Conservation (phyloP, 441 rosid species). For the Gossypium schwendimanii region DNA sequence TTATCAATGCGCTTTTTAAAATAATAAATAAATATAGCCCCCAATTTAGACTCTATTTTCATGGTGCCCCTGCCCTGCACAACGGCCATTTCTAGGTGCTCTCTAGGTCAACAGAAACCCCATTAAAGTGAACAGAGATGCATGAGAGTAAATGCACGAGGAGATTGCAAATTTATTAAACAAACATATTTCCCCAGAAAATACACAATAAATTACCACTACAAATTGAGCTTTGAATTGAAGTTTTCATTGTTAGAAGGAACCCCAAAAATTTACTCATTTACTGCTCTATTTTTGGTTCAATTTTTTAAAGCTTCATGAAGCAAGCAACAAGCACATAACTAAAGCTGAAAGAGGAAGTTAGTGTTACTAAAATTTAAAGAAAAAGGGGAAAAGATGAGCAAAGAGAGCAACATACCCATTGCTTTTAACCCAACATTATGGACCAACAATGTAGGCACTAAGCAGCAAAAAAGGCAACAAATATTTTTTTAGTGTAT, state of each 20-base stretch:
- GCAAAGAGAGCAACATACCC: not conserved
- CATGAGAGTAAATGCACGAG: not conserved
- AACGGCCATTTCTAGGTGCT: not conserved
- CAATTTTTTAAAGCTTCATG: not conserved
- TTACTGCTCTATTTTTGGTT: not conserved
- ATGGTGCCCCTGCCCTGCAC: not conserved
- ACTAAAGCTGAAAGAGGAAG: not conserved
- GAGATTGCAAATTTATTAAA: not conserved
- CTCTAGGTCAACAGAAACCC: not conserved
- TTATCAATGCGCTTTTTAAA: not conserved
- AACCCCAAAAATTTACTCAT: conserved; percentile 12
- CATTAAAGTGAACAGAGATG: not conserved
- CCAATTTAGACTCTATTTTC: not conserved
- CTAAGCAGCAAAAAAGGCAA: not conserved
- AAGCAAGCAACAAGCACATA: not conserved
- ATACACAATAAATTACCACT: conserved; percentile 1
- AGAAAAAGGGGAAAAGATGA: not conserved
- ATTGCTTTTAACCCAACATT: conserved; percentile 10
- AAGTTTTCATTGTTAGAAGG: conserved; percentile 14
- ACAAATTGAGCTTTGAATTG: not conserved
- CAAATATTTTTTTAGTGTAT: conserved; percentile 19
- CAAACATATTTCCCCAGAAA: conserved; percentile 33
- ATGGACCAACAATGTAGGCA: not conserved
- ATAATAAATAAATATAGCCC: not conserved
- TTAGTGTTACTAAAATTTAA: not conserved